Percentiles rank a stretch among this genome's conserved stretches.
phyloP scores from a whole-genome alignment of 805 yeast genomes.

The Candida ovalis region DNA sequence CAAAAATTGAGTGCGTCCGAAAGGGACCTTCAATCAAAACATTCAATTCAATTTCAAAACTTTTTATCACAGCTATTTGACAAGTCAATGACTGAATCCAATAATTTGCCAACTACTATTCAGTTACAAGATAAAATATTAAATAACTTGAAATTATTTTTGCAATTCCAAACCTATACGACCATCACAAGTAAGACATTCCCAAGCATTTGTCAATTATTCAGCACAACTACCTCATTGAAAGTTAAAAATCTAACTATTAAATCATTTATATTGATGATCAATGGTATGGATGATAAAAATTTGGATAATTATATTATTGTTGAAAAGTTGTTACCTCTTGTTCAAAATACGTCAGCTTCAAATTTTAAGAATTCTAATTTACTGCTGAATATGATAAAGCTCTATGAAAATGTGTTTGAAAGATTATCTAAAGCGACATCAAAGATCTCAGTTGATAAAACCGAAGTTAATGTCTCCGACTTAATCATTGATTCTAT shows the following conservation, averaged over 20 bases:
- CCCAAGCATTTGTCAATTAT: constrained; percentile 67
- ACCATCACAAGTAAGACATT: constrained; percentile 71
- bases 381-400: constrained; percentile 27
- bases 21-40: constrained; percentile 17
- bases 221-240: constrained; percentile 79
- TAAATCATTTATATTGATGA: constrained; percentile 52
- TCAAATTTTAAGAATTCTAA: constrained; percentile 29
- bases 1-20: constrained; percentile 28
- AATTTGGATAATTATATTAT: constrained; percentile 69
- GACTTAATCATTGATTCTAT: constrained; percentile 30
- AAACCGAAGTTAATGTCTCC: constrained; percentile 22
- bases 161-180: constrained; percentile 38
- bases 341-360: constrained; percentile 42
- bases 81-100: constrained; percentile 23
- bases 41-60: constrained; percentile 24
- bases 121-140: constrained; percentile 34
- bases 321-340: constrained; percentile 76
- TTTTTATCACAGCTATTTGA: constrained; percentile 32
- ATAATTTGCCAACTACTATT: constrained; percentile 14
- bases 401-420: constrained; percentile 29
- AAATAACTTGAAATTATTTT: constrained; percentile 23
- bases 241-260: constrained; percentile 72
- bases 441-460: constrained; percentile 21
- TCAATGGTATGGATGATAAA: constrained; percentile 39
- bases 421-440: constrained; percentile 20